Base-by-base conservation (phyloP, 495 filamentous ascomycete species). In the Podospora pseudoanserina region DNA sequence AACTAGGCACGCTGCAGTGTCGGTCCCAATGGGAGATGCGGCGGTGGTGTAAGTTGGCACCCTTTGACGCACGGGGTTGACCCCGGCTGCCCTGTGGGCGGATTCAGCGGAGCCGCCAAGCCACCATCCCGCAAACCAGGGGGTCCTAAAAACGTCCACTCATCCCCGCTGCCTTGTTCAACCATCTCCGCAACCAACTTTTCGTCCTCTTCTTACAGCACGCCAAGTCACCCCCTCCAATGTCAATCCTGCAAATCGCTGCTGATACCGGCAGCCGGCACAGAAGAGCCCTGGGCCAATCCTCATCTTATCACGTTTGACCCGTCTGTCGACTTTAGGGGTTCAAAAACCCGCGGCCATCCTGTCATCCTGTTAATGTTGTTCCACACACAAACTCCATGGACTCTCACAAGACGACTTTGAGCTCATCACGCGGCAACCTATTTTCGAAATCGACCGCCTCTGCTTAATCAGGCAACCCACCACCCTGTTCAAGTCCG, bases 241-340 rank as follows among this genome's bases (percentile, higher is more conserved):
- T 56, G 68, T 66, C 64, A 58, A 58, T 26, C 55, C 28, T 57
- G 63, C 63, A 56, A 70, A 70, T 70, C 68, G 34, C 57, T 67
- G 30, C 55, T 58, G 65, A 67, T n/a, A 44, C 68, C 65, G 69
- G 60, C 65, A 65, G 56, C 23, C 69, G 69, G 69, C 69, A 67
- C 65, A 15, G 32, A 15, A 65, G 32, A 18, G 28, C 23, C 26
- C 26, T 62, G 4, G 60, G 30, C 18, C 60, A 16, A 59, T 27
- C 26, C 1, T 59, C 56, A 59, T 59, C 56, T 59, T 59, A 20
- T 23, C 19, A 49, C 9, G 39, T 49, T 49, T 49, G 39, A 59
- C 56, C 56, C 19, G 18, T 59, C 56, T 23, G 56, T 19, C 56
- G 6, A 9, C n/a, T 59, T 59, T 49, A 49, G 39, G 39, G 39